Evolutionary conservation across 2,329 filamentous ascomycete species (phyloP), one percentile per base, ranked within the genome.

Genomic region (Byssochlamys sp.): DNA sequence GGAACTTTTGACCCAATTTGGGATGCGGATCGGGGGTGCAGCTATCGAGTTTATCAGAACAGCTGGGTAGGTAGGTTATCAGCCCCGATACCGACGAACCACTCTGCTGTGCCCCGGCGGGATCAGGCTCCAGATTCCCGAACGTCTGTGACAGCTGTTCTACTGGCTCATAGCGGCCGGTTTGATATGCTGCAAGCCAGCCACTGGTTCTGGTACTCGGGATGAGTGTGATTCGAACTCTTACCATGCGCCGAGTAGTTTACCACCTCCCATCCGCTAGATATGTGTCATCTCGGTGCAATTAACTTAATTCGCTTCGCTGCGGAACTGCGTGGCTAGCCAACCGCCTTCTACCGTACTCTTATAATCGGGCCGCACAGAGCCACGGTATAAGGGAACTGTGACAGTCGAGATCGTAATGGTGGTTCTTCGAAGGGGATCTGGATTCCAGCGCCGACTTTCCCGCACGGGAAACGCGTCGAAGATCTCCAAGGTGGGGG

Each of bases 1-100:
- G 66, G 68, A 68, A 59, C 56, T 69, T 66, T 69, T 69, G 64
- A 69, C 68, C 65, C 54, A 55, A 67, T 69, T 69, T 61, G 67
- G 68, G 62, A 62, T 62, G 48, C 56, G 60, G 53, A 60, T 63
- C 57, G 55, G 33, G 11, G 33, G n/a, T 45, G 33, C n/a, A 52
- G 50, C 50, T 52, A 52, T 52, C 24, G 14, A 54, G 39, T 45
- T 49, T 53, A 57, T 54, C 57, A 31, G 57, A 19, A 39, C 48
- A 31, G n/a, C 27, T 50, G 24, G 31, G 29, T 53, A 19, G 19
- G 19, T 19, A 56, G 48, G 14, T 33, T 31, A 49, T 55, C 53
- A 53, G 55, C 39, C 53, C 55, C 39, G 39, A 45, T 45, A 45
- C 39, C 14, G n/a, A 45, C 39, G 39, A 45, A 45, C 39, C 39